Base-by-base conservation (phyloP, 495 filamentous ascomycete species). In the Hyaloscypha finlandica region DNA sequence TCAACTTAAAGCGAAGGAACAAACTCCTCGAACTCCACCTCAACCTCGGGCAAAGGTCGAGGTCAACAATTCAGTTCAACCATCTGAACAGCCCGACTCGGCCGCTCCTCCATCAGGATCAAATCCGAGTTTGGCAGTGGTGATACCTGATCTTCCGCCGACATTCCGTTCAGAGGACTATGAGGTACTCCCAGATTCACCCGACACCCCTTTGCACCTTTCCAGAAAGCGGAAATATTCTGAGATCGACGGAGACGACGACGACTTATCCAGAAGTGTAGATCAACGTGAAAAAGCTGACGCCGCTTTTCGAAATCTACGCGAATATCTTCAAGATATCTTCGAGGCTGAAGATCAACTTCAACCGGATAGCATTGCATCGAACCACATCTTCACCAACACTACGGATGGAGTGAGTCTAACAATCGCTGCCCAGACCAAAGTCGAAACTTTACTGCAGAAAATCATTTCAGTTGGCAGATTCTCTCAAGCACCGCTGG, bases 251-350 rank as follows among this genome's bases (percentile, higher is more conserved):
- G 73, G 53, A 37, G 77, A 79, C 16, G 77, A 80, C 8, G 80
- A 83, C 29, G 83, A 83, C 30, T 63, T 86, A 31, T 79, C 79
- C 14, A 76, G 77, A 2, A 81, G 83, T 56, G 72, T 86, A 55
- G 92, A 93, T 72, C 89, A 95, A 72, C 88, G 91, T 63, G 90
- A 93, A 67, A 89, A 93, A 72, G 89, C 92, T 4, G 89, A 96
- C 70, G 81, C 86, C 4, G 87, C 87, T 57, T 80, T 92, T 56
- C 77, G 87, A 54, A 87, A 88, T 42, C 75, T 97, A 16, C 85
- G 86, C 59, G 81, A 87, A 22, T 82, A 90, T 45, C 76, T 97
- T 2, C 82, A 89, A 60, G 85, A 90, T 29, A 84, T 94, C 25
- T 94, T 96, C 72, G 86, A 91, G 67, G 89, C 91, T 1, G 92